Base-by-base conservation (phyloP, 805 yeast species). In the Metschnikowia baotianmanensis region DNA sequence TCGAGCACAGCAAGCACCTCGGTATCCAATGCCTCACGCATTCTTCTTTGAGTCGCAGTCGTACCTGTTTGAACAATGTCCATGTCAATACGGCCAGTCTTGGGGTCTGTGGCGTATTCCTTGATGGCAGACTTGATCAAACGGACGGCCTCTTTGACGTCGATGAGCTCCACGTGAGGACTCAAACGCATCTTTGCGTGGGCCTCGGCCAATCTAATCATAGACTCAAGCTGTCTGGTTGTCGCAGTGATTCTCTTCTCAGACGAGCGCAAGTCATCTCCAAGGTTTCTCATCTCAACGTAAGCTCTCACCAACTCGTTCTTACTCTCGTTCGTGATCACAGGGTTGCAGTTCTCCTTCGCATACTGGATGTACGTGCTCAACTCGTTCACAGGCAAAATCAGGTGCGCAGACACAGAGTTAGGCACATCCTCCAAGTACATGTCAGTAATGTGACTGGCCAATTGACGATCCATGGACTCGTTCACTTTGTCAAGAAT, bases 61-160 rank as follows among this genome's bases (percentile, higher is more conserved):
- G 90, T 89, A 34, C 98, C 99, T 0, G 98, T 93, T 66, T 91
- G 97, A 21, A 93, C 90, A 59, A 93, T 72, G 61, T 89, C 96
- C 96, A 93, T 89, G 60, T 93, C 99, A 51, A 93, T 93, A 55
- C 93, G 78, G 22, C 99, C 99, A 0, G 99, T 91, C 25, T 83
- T 71, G 18, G 99, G 99, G 67, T 93, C 99, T 3, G 96, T 93
- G 12, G 99, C 99, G 61, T 93, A 93, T 50, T 93, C 98, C 61
- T 93, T 93, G 50, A 93, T 86, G 11, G 99, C 99, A 3, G 95
- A 78, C 53, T 85, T 82, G 59, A 91, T 93, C 51, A 93, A 72
- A 51, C 99, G 77, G 3, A 90, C 97, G 0, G 98, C 96, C 61
- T 93, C 99, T 45, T 75, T 73, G 5, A 93, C 99, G 62, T 93